These are phyloP conservation scores for Calocybe indica DNA, from an alignment of 768 basidiomycete species.

Conservation along the genomic window DNA sequence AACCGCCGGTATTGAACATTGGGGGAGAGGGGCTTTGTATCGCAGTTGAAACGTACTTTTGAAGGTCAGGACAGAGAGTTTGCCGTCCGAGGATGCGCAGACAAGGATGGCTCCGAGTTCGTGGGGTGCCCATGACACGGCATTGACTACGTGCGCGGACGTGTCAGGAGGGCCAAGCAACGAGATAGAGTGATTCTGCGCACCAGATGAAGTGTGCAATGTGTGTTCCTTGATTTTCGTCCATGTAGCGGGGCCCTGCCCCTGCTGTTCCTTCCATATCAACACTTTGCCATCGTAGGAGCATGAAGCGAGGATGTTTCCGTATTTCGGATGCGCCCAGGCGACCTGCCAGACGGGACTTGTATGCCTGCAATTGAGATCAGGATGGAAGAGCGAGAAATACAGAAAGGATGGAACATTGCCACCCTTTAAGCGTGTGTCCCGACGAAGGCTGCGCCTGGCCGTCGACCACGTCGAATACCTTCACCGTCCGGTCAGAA, in stretches of 20 bases:
- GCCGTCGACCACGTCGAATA: slow-evolving; percentile 92
- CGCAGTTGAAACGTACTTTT: slow-evolving; percentile 61
- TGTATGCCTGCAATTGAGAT: slow-evolving; percentile 59
- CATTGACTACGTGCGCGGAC: slow-evolving; percentile 63
- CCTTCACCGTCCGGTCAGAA: slow-evolving; percentile 89
- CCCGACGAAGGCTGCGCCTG: slow-evolving; percentile 64
- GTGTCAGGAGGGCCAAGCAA: background rate
- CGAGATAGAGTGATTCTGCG: slow-evolving; percentile 8
- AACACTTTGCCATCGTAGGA: slow-evolving; percentile 98
- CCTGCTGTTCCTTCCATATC: slow-evolving; percentile 92
- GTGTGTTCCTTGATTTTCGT: slow-evolving; percentile 94
- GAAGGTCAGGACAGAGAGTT: slow-evolving; percentile 93
- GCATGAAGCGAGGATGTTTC: slow-evolving; percentile 94
- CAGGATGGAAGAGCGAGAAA: background rate
- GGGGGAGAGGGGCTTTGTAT: background rate
- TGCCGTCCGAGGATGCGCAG: slow-evolving; percentile 96
- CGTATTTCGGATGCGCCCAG: slow-evolving; percentile 98
- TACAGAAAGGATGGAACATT: slow-evolving; percentile 1
- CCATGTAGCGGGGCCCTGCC: slow-evolving; percentile 64
- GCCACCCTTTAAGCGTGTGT: slow-evolving; percentile 76
- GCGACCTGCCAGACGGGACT: slow-evolving; percentile 98
- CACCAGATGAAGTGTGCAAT: slow-evolving; percentile 90
- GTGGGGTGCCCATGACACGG: slow-evolving; percentile 98
- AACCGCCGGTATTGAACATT: background rate
- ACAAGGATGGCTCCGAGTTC: slow-evolving; percentile 95